Conservation (phyloP, 202 grass and related monocot genomes). For the Setaria viridis region DNA sequence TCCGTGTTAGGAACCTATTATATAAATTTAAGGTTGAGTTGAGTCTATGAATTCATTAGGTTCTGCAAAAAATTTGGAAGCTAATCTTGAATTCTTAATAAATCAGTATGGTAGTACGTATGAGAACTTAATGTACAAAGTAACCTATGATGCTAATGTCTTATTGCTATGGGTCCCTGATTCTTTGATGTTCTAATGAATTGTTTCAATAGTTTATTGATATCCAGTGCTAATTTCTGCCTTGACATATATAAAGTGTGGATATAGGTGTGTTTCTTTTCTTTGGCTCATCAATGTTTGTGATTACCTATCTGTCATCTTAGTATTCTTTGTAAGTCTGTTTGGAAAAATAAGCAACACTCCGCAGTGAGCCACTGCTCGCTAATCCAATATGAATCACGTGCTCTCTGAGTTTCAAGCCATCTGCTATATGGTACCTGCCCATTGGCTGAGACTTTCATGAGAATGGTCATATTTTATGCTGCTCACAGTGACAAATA, state of each 20-base stretch:
- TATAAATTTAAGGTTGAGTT: slow-evolving; percentile 21
- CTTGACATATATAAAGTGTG: neutral
- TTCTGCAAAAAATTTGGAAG: slow-evolving; percentile 7
- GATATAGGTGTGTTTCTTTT: neutral
- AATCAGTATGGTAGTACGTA: neutral
- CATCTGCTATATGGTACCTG: neutral
- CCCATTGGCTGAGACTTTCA: neutral
- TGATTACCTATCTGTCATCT: neutral
- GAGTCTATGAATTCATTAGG: neutral
- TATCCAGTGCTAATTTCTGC: neutral
- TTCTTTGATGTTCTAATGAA: slow-evolving; percentile 11
- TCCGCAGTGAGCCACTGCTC: neutral
- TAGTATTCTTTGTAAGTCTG: neutral
- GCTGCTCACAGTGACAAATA: neutral
- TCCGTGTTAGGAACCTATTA: neutral
- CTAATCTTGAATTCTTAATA: neutral
- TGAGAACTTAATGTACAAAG: neutral
- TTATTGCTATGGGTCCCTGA: neutral
- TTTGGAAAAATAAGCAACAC: neutral
- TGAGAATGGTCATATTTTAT: neutral
- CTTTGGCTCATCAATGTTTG: neutral
- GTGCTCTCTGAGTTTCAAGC: neutral
- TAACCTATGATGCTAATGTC: slow-evolving; percentile 18
- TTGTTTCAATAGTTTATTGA: slow-evolving; percentile 19
- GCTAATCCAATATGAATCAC: neutral